Percentiles rank a stretch among this genome's conserved stretches.
phyloP scores from a whole-genome alignment of 768 basidiomycete genomes.

The Dacryopinax primogenitus region DNA sequence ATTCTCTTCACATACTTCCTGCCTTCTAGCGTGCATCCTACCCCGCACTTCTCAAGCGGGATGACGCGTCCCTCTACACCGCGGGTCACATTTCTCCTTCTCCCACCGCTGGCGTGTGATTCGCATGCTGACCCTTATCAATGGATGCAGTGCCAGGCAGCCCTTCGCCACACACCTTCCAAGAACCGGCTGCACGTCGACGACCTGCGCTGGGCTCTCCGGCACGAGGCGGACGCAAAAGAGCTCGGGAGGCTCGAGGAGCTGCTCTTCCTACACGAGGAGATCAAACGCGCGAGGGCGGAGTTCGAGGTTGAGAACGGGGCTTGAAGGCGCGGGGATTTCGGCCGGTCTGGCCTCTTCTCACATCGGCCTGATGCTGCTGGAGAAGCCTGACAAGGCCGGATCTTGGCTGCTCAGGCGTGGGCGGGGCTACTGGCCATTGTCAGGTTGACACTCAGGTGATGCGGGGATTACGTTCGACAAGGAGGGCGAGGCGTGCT shows the following conservation, averaged over 20 bases:
- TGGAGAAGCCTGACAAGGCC: no score
- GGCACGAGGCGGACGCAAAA: slow-evolving; percentile 77
- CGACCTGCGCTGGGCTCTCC: slow-evolving; percentile 67
- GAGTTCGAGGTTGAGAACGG: not conserved
- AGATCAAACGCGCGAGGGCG: slow-evolving; percentile 67
- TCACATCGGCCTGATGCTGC: no score
- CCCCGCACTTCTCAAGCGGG: not conserved
- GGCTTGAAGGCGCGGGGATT: not conserved
- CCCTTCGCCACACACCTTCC: slow-evolving; percentile 47
- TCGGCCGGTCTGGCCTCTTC: not conserved
- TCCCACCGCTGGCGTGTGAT: no score
- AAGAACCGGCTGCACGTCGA: slow-evolving; percentile 73
- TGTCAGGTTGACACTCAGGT: not conserved
- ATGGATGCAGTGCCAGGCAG: slow-evolving; percentile 51
- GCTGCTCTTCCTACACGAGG: slow-evolving; percentile 83
- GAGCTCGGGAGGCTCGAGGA: slow-evolving; percentile 89
- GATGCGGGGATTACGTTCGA: not conserved
- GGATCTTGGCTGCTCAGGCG: not conserved
- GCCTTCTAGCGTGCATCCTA: not conserved
- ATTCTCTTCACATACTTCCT: not conserved
- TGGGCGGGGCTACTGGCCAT: not conserved
- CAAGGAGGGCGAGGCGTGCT: not conserved
- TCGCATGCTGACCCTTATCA: not conserved
- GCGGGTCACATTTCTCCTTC: slow-evolving; percentile 10
- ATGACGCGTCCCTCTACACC: not conserved